phyloP scores from a whole-genome alignment of 2,329 filamentous ascomycete genomes.

The Bimuria novae-zelandiae region DNA sequence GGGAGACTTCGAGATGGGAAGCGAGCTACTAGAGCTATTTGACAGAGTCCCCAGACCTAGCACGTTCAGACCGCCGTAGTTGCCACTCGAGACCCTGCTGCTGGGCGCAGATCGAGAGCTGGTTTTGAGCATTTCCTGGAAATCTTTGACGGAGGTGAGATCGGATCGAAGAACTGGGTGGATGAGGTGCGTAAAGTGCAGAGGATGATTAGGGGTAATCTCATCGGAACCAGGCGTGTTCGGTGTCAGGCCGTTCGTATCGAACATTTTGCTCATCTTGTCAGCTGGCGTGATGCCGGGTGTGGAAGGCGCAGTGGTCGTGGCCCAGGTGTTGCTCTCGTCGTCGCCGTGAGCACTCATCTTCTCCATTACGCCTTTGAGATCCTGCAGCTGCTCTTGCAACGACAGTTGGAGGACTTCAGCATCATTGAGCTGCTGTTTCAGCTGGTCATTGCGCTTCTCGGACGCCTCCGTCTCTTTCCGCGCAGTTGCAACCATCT shows the following conservation, averaged over 20 bases:
- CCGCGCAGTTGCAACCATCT: conserved; percentile 92
- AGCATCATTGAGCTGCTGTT: conserved; percentile 81
- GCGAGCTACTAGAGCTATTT: conserved; percentile 55
- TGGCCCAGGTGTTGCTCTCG: conserved; percentile 67
- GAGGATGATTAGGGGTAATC: conserved; percentile 64
- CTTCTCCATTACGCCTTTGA: conserved; percentile 90
- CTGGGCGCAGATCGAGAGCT: conserved; percentile 61
- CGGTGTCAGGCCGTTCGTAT: conserved; percentile 61
- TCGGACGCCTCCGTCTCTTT: conserved; percentile 80
- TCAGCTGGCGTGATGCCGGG: conserved; percentile 66
- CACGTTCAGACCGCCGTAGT: conserved; percentile 67
- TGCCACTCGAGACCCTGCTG: conserved; percentile 74
- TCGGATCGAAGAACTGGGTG: conserved; percentile 84
- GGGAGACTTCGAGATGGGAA: conserved; percentile 57
- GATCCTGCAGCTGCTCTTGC: conserved; percentile 87
- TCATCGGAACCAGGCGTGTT: conserved; percentile 56
- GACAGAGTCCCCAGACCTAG: conserved; percentile 59
- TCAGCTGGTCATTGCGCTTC: conserved; percentile 86
- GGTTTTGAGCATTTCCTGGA: conserved; percentile 73
- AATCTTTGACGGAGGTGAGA: conserved; percentile 80
- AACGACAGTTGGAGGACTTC: conserved; percentile 85
- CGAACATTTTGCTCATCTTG: conserved; percentile 64
- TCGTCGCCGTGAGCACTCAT: conserved; percentile 78
- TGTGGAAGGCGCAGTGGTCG: conserved; percentile 73
- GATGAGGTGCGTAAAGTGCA: conserved; percentile 81